phyloP scores from a whole-genome alignment of 108 stramenopile species.

The Cyclotella cryptica region DNA sequence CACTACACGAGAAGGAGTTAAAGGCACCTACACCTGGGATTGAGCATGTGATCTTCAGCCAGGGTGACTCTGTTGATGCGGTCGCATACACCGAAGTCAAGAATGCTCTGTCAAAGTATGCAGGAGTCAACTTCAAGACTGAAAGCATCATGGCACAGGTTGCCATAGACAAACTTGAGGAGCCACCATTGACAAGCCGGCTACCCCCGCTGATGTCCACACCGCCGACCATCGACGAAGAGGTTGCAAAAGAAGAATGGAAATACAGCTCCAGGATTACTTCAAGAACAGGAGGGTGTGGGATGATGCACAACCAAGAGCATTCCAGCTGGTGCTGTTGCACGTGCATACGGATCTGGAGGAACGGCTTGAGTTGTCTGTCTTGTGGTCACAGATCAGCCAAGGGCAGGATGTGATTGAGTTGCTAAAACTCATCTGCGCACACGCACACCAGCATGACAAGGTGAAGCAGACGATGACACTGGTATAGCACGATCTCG shows the following conservation, averaged over 20 bases:
- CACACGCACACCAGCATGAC: background rate
- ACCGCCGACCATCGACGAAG: background rate
- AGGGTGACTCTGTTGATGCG: conserved; percentile 38
- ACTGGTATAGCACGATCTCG: background rate
- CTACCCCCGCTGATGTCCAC: background rate
- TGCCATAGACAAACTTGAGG: background rate
- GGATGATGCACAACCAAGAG: conserved; percentile 2
- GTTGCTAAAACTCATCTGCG: background rate
- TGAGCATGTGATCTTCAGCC: conserved; percentile 95
- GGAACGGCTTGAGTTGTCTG: background rate
- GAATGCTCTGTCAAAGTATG: conserved; percentile 1
- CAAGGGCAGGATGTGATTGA: background rate
- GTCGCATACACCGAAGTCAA: background rate
- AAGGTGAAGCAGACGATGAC: conserved; percentile 1
- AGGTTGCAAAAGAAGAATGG: background rate
- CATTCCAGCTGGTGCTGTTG: background rate
- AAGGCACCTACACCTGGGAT: conserved; percentile 96
- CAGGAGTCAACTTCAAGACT: too few relatives aligned
- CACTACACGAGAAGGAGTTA: too few relatives aligned
- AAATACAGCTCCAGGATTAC: background rate
- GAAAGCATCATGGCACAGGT: background rate
- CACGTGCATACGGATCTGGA: background rate
- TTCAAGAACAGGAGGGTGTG: background rate
- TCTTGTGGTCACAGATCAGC: background rate
- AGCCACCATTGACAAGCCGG: conserved; percentile 3